Conservation (phyloP, 1,284 basidiomycete genomes). For the Farysia itapuensis region DNA sequence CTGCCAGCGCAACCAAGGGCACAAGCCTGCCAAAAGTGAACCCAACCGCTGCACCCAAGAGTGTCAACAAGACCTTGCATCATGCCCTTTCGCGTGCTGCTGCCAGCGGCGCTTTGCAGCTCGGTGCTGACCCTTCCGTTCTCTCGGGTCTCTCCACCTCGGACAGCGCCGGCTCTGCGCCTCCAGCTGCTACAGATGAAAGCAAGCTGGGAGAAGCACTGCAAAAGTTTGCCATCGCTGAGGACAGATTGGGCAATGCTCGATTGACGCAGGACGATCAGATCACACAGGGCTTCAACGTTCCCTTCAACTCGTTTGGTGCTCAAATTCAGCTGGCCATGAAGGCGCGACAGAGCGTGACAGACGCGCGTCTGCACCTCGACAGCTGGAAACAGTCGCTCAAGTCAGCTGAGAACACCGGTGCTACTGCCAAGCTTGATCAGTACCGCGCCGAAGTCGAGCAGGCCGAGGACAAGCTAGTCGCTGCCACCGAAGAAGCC, state of each 20-base stretch:
- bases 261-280: conserved; percentile 78
- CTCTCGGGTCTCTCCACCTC: conserved; percentile 39
- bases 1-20: conserved; percentile 76
- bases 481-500: conserved; percentile 95
- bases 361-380: conserved; percentile 55
- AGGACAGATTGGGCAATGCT: conserved; percentile 84
- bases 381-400: conserved; percentile 56
- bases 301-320: conserved; percentile 71
- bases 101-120: conserved; percentile 68
- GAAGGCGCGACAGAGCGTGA: conserved; percentile 54
- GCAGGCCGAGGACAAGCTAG: conserved; percentile 65
- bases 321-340: conserved; percentile 54
- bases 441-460: conserved; percentile 53
- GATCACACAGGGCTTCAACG: conserved; percentile 75
- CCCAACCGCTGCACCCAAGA: conserved; percentile 64
- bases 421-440: conserved; percentile 43
- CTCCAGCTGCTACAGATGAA: conserved; percentile 28
- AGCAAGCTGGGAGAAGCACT: conserved; percentile 69
- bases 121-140: conserved; percentile 59
- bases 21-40: conserved; percentile 67
- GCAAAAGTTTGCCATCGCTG: conserved; percentile 75
- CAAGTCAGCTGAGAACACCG: conserved; percentile 46
- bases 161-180: conserved; percentile 13
- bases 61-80: conserved; percentile 78
- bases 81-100: conserved; percentile 87